phyloP scores from a whole-genome alignment of 2,329 filamentous ascomycete genomes.

The Chaetomiaceae sp. region DNA sequence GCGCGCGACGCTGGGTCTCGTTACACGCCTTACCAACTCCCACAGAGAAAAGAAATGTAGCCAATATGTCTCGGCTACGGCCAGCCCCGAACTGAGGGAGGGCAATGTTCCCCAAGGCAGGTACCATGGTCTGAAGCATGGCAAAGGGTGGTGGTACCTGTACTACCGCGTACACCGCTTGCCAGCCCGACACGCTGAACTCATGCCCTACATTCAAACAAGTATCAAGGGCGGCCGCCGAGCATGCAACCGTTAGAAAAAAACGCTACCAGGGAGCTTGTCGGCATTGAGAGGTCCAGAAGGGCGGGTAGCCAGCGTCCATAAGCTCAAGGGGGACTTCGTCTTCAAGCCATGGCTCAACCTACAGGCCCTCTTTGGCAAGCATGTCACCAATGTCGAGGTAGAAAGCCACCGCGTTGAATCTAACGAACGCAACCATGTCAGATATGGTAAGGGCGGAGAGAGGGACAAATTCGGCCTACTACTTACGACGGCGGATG shows the following conservation, averaged over 20 bases:
- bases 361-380: constrained; percentile 56
- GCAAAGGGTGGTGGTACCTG: constrained; percentile 3
- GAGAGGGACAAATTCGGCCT: neutral
- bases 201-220: neutral
- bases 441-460: neutral
- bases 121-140: neutral
- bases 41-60: neutral
- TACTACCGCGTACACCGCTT: neutral
- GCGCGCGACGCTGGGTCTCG: neutral
- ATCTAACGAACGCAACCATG: constrained; percentile 36
- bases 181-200: neutral
- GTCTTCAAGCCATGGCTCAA: neutral
- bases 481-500: constrained; percentile 49
- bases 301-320: too few species aligned
- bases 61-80: neutral
- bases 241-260: neutral
- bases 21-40: neutral
- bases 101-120: neutral
- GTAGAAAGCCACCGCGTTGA: constrained; percentile 66
- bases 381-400: constrained; percentile 66
- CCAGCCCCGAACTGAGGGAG: neutral
- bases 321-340: constrained; percentile 43
- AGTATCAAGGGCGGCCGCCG: neutral
- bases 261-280: neutral
- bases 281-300: neutral